Evolutionary conservation across 2,329 filamentous ascomycete genomes (phyloP).

Genomic region (Xylariomycetidae sp.): DNA sequence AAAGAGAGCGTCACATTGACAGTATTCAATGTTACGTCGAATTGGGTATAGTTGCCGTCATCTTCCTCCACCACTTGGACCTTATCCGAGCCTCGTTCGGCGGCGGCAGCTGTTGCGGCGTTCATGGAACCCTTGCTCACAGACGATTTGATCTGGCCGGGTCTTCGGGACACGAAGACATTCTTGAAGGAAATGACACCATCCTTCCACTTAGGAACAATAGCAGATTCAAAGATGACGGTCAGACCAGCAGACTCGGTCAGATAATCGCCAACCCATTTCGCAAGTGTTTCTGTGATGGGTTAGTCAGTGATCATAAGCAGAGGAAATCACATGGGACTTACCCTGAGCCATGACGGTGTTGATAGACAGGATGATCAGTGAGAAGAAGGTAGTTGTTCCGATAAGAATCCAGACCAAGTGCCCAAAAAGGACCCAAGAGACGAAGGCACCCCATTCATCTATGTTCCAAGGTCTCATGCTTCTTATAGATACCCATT

Average conservation of each 20-base stretch:
- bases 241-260: constrained; percentile 90
- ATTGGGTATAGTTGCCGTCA: constrained; percentile 96
- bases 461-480: constrained; percentile 91
- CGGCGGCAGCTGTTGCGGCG: constrained; percentile 79
- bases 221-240: constrained; percentile 94
- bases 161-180: constrained; percentile 88
- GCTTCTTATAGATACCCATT: constrained; percentile 95
- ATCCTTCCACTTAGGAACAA: constrained; percentile 91
- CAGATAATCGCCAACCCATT: constrained; percentile 91
- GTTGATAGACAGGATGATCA: constrained; percentile 86
- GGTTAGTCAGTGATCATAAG: too few species aligned
- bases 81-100: constrained; percentile 51
- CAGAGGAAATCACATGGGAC: too few species aligned
- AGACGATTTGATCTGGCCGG: constrained; percentile 72
- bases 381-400: constrained; percentile 93
- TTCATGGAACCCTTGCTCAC: constrained; percentile 85
- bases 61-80: constrained; percentile 52
- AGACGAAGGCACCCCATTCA: constrained; percentile 89
- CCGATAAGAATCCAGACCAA: constrained; percentile 93
- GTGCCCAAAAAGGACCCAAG: constrained; percentile 91
- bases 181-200: constrained; percentile 96
- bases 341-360: constrained; percentile 90
- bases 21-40: constrained; percentile 88
- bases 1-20: constrained; percentile 97
- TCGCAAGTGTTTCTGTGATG: constrained; percentile 72